Evolutionary conservation across 164 flowering plant species (phyloP), one percentile per base, ranked within the genome.

Genomic region (Dillenia suffruticosa): DNA sequence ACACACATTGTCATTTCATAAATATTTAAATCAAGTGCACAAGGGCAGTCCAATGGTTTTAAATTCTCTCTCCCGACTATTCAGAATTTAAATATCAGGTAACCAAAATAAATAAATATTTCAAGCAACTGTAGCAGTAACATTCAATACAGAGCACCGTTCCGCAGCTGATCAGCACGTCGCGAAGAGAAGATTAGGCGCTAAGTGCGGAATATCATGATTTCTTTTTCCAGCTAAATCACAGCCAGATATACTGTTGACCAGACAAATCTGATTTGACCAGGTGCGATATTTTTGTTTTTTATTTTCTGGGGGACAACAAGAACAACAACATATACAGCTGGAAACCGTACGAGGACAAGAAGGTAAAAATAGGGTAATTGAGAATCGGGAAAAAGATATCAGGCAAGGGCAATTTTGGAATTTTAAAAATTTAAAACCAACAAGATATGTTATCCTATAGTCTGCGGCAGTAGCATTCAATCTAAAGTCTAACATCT

Each of bases 331-430:
- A 66, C 59, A 64, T 9, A 59, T 63, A 76, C 84, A 81, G 90
- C 85, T 85, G 85, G 85, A 79, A 69, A 70, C 70, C 65, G 81
- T 73, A 74, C 72, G 62, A 78, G 79, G 82, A 86, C 87, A 82
- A 83, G 73, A 57, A 67, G 73, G 82, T 79, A 78, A 76, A 75
- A 72, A 49, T 70, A 71, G 71, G 76, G 76, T 73, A 73, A 32
- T 32, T 5, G 40, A 83, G 88, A 86, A 82, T 84, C 87, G 56
- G 60, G 64, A 57, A 54, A 52, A 64, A 64, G 76, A 63, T 66
- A 46, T 12, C 46, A 58, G 66, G 64, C 13, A 12, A 3, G 40
- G 40, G 40, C 40, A 32, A 4, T 32, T 10, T 50, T 52, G 44
- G 45, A 56, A 63, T 55, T 26, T 51, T 15, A 51, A 16, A 55